A percentile compares a stretch with the other conserved stretches of the same genome.
Conservation (phyloP, 2,329 filamentous ascomycete species). For the Aspergillus thermomutatus region DNA sequence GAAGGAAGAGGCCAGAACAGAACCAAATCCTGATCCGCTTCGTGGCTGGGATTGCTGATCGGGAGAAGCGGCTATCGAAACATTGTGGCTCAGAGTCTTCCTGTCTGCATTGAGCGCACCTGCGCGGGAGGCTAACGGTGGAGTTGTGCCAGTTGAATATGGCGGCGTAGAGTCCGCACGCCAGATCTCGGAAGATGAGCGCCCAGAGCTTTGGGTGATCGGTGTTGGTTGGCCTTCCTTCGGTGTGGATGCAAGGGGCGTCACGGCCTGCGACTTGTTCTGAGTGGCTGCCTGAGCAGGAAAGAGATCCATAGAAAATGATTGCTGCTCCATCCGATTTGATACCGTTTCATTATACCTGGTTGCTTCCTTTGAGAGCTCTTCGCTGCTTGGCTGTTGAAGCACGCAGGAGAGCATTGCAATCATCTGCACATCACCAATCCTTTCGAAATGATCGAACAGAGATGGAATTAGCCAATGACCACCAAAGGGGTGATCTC, state of each 20-base stretch:
- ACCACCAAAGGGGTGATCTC: constrained; percentile 53
- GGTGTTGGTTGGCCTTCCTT: constrained; percentile 30
- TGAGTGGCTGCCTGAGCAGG: constrained; percentile 40
- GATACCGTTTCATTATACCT: constrained; percentile 16
- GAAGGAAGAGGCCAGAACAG: constrained; percentile 42
- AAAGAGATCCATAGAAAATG: constrained; percentile 48
- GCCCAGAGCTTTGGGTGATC: constrained; percentile 45
- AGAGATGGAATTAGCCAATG: constrained; percentile 56
- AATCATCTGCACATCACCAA: constrained; percentile 63
- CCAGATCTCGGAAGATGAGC: constrained; percentile 51
- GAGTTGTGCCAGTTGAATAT: constrained; percentile 52
- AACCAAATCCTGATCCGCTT: constrained; percentile 41
- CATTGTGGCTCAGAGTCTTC: constrained; percentile 40
- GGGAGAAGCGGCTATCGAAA: constrained; percentile 41
- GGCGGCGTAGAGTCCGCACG: constrained; percentile 49
- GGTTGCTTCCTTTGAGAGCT: constrained; percentile 22
- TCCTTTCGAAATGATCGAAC: constrained; percentile 57
- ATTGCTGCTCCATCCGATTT: constrained; percentile 43
- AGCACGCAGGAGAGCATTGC: constrained; percentile 63
- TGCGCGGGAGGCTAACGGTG: constrained; percentile 45
- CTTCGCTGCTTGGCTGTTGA: constrained; percentile 46
- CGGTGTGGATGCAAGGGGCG: constrained; percentile 30
- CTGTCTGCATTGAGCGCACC: constrained; percentile 39
- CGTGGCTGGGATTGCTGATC: constrained; percentile 38
- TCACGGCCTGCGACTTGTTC: constrained; percentile 41